Evolutionary conservation across 2,329 filamentous ascomycete species (phyloP).

Genomic region (Diaporthe destruens): DNA sequence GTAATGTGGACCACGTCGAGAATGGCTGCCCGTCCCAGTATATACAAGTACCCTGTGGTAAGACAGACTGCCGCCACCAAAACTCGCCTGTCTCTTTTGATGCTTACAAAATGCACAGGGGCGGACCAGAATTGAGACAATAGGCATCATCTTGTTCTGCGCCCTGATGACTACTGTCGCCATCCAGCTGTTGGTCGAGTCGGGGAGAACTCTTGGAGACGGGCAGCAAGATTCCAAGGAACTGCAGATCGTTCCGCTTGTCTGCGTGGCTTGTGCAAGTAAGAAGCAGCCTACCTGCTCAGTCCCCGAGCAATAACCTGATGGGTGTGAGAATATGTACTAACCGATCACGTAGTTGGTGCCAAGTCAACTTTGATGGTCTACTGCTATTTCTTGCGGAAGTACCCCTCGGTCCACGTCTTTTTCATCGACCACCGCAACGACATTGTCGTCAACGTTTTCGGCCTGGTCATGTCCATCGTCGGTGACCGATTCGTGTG

Average conservation of each 20-base stretch:
- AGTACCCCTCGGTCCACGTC: constrained; percentile 67
- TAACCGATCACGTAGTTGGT: constrained; percentile 54
- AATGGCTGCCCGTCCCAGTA: constrained; percentile 69
- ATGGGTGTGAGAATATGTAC: not conserved
- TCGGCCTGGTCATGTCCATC: constrained; percentile 68
- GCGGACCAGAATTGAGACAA: constrained; percentile 72
- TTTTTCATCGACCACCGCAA: constrained; percentile 71
- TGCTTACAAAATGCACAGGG: constrained; percentile 50
- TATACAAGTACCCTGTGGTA: constrained; percentile 71
- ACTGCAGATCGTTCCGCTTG: constrained; percentile 66
- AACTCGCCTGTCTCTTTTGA: constrained; percentile 45
- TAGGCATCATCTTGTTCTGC: constrained; percentile 75
- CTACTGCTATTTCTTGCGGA: constrained; percentile 65
- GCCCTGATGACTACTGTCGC: constrained; percentile 76
- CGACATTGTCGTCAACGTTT: constrained; percentile 67
- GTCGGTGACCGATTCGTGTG: constrained; percentile 66
- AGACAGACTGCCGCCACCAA: constrained; percentile 28
- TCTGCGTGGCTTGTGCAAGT: constrained; percentile 67
- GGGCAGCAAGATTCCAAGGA: constrained; percentile 57
- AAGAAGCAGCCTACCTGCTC: constrained; percentile 47
- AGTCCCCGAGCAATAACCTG: not conserved
- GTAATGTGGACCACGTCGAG: constrained; percentile 73
- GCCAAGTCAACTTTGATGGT: constrained; percentile 65
- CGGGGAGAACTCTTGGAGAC: constrained; percentile 62
- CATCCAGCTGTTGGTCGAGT: constrained; percentile 72